Evolutionary conservation across 108 stramenopile genomes (phyloP), one percentile per base, ranked within the genome.

Genomic region (Nannochloropsis gaditana): DNA sequence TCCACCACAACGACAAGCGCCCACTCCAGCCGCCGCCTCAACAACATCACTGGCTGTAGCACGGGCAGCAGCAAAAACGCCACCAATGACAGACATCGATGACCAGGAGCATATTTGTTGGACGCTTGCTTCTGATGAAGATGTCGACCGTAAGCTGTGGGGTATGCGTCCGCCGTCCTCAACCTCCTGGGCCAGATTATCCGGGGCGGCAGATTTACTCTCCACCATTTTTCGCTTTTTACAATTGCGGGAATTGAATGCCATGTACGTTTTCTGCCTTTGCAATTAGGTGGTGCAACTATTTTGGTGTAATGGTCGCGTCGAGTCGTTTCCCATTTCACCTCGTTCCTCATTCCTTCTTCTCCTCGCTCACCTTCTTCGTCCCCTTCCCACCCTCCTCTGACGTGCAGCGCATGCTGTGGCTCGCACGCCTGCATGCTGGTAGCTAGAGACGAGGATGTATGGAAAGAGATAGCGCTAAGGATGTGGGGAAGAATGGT

Each of bases 201-300:
- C 59, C 19, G 59, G n/a, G n/a, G 59, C 59, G 6, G n/a, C 59
- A n/a, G 59, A 73, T n/a, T n/a, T 73, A n/a, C 59, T 73, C 59
- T 73, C 59, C 59, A 73, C 59, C 59, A 73, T 73, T 6, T 73
- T 73, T n/a, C 59, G 59, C 59, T 73, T 73, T 73, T 73, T 73
- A n/a, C 59, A 73, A n/a, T n/a, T 73, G 59, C 59, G 59, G 59
- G 59, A 73, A n/a, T 73, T 73, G 59, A 73, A n/a, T 15, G 59
- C 59, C 2, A 73, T 73, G 59, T 73, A 73, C 4, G 59, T 73
- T 73, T 8, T 73, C 19, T 15, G 15, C 59, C 59, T 31, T 31
- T 31, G 31, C 31, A 31, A 31, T 1, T 31, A 31, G 31, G 31
- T 31, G 31, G 31, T 31, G 1, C 31, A 31, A 31, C 31, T 31